These are phyloP conservation scores for Murraya paniculata DNA, from an alignment of 345 rosid species.

Conservation along the genomic window DNA sequence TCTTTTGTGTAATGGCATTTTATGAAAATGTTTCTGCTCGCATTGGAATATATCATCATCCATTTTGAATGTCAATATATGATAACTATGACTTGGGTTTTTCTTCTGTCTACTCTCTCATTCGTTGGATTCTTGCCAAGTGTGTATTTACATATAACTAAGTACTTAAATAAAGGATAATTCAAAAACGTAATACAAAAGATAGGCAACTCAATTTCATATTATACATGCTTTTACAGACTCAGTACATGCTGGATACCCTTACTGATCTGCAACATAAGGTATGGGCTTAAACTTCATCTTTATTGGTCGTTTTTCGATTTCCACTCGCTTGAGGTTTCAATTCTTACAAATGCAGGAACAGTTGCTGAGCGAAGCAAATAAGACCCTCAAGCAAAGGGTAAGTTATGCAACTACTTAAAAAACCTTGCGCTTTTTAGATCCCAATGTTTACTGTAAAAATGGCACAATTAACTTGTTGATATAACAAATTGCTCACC, in stretches of 20 bases:
- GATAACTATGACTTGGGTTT: no score
- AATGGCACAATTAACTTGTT: background rate
- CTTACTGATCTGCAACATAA: slow-evolving; percentile 87
- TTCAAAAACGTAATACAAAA: background rate
- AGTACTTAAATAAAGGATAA: background rate
- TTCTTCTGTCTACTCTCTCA: no score
- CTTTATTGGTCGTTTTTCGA: background rate
- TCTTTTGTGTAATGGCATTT: no score
- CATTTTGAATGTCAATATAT: no score
- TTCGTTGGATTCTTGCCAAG: no score
- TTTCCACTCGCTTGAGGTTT: background rate
- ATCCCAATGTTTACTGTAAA: background rate
- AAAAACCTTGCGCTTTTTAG: background rate
- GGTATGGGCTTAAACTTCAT: slow-evolving; percentile 35
- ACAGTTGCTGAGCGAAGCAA: slow-evolving; percentile 71
- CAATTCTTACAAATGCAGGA: slow-evolving; percentile 43
- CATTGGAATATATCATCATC: no score
- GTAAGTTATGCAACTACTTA: slow-evolving; percentile 32
- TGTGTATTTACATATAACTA: no score
- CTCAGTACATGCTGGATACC: slow-evolving; percentile 90
- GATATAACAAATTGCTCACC: background rate
- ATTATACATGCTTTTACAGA: slow-evolving; percentile 38
- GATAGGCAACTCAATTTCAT: background rate
- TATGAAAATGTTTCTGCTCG: no score
- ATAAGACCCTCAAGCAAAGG: slow-evolving; percentile 77